These are phyloP conservation scores for Urostyla sp. DNA, from an alignment of 73 alveolate genomes.

Conservation along the genomic window DNA sequence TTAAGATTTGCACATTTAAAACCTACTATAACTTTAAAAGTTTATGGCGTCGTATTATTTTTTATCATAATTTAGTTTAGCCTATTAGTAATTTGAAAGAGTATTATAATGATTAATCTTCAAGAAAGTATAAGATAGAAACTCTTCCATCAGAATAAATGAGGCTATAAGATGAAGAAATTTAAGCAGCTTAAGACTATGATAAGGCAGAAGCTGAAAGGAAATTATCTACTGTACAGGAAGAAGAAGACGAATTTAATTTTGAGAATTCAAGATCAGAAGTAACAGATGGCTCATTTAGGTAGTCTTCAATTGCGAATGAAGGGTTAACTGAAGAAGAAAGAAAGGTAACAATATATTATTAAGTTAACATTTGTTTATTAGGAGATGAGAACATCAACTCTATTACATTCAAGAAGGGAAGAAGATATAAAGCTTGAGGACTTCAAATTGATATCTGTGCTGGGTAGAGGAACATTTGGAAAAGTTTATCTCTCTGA, in stretches of 20 bases:
- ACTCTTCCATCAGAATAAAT: slow-evolving; percentile 79
- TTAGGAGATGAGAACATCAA: slow-evolving; percentile 52
- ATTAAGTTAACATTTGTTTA: not conserved
- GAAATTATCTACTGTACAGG: too few species aligned
- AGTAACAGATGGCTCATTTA: not conserved
- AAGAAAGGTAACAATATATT: not conserved
- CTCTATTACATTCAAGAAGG: slow-evolving; percentile 23
- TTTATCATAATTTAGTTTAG: too few species aligned
- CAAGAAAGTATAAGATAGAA: slow-evolving; percentile 79
- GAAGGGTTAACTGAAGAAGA: too few species aligned
- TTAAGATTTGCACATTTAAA: slow-evolving; percentile 64
- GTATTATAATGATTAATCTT: too few species aligned
- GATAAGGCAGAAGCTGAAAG: not conserved
- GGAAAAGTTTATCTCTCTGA: not conserved
- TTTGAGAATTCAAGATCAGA: slow-evolving; percentile 30
- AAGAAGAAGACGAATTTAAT: slow-evolving; percentile 30
- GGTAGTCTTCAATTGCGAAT: too few species aligned
- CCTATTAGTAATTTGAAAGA: too few species aligned
- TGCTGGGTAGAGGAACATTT: not conserved
- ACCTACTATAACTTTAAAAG: slow-evolving; percentile 52
- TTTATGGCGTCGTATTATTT: slow-evolving; percentile 56
- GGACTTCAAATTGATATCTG: slow-evolving; percentile 53
- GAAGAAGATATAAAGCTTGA: slow-evolving; percentile 52
- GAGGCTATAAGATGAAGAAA: slow-evolving; percentile 74
- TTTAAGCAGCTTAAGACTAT: slow-evolving; percentile 30